Evolutionary conservation across 805 yeast species (phyloP), one percentile per base, ranked within the genome.

Genomic region (Saccharomycopsis capsularis): DNA sequence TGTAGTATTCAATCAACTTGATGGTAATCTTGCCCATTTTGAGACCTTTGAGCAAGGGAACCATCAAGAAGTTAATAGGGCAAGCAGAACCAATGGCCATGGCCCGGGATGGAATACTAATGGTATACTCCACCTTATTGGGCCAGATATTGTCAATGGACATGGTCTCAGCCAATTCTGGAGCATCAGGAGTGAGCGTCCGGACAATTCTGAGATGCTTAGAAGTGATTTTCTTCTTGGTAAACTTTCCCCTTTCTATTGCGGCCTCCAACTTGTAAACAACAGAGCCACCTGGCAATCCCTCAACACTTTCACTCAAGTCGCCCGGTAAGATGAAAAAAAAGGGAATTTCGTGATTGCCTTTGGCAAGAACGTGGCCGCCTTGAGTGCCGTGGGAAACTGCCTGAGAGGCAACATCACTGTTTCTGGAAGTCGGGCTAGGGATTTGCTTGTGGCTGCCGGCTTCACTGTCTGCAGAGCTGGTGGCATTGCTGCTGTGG

Each of bases 121-220:
- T 79, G 2, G 88, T 76, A 63, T 91, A 91, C 60, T 91, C 97
- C 29, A 91, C 87, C 62, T 93, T 93, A 41, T 80, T 70, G 2
- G 98, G 97, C 98, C 98, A 91, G 1, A 90, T 82, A 62, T 91
- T 91, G 60, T 89, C 96, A 29, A 91, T 95, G 0, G 95, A 86
- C 57, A 90, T 85, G 0, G 98, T 87, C 63, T 91, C 97, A 0
- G 95, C 75, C 22, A 89, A 70, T 59, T 93, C 98, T 3, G 85
- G 76, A 1, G 95, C 76, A 63, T 91, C 98, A 0, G 95, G 77
- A 1, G 95, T 81, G 51, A 91, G 67, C 0, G 98, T 91, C 59
- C 99, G 75, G 9, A 93, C 78, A 7, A 93, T 80, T 53, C 95
- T 78, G 2, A 93, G 55, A 59, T 82, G 88, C 64, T 81, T 85